These are phyloP conservation scores for Kodamaea kakaduensis DNA, from an alignment of 805 yeast genomes.

Conservation along the genomic window DNA sequence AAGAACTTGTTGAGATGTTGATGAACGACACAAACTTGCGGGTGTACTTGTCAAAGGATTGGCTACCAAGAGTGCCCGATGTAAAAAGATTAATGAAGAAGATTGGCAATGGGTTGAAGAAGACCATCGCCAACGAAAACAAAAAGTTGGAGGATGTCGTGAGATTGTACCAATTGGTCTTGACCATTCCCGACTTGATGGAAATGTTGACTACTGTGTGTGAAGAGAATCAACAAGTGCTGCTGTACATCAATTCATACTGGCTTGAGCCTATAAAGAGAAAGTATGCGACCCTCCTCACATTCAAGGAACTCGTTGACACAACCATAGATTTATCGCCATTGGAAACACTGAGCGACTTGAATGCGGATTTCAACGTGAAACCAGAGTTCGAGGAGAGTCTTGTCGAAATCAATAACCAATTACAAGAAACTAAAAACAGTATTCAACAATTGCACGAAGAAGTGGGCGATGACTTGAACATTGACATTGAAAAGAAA, in stretches of 20 bases:
- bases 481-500: slow-evolving; percentile 81
- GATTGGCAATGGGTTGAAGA: slow-evolving; percentile 37
- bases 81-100: slow-evolving; percentile 71
- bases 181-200: slow-evolving; percentile 65
- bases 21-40: slow-evolving; percentile 68
- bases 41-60: slow-evolving; percentile 59
- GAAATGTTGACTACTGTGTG: slow-evolving; percentile 46
- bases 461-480: slow-evolving; percentile 67
- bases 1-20: slow-evolving; percentile 66
- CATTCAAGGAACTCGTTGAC: slow-evolving; percentile 82
- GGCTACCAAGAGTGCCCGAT: slow-evolving; percentile 76
- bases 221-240: slow-evolving; percentile 28
- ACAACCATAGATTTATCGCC: slow-evolving; percentile 87
- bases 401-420: slow-evolving; percentile 54
- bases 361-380: slow-evolving; percentile 71
- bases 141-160: slow-evolving; percentile 86
- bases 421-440: slow-evolving; percentile 51
- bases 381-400: slow-evolving; percentile 87
- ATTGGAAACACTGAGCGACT: slow-evolving; percentile 49
- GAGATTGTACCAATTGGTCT: slow-evolving; percentile 75
- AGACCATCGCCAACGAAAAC: slow-evolving; percentile 31
- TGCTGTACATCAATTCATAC: slow-evolving; percentile 37
- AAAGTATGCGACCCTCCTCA: slow-evolving; percentile 49
- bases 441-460: slow-evolving; percentile 59
- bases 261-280: slow-evolving; percentile 61